A percentile compares a stretch with the other conserved stretches of the same genome.
Conservation (phyloP, 1,284 basidiomycete species). For the Naganishia sp. region DNA sequence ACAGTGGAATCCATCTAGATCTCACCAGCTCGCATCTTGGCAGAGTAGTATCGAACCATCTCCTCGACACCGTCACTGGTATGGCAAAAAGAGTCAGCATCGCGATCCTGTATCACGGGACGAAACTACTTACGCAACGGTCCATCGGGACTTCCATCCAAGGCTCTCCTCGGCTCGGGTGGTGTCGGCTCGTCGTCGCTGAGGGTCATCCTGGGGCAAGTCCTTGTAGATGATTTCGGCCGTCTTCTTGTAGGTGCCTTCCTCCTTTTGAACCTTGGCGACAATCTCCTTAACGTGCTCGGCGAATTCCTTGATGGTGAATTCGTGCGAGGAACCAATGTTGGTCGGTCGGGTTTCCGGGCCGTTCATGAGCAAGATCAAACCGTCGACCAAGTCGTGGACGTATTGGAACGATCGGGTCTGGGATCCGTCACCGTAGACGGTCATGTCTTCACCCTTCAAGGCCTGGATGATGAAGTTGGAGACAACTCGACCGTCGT, state of each 20-base stretch:
- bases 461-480: conserved; percentile 98
- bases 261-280: conserved; percentile 81
- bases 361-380: conserved; percentile 91
- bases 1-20: conserved; percentile 25
- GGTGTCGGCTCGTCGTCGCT: conserved; percentile 88
- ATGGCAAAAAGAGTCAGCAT: background rate
- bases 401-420: conserved; percentile 82
- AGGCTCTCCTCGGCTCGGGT: conserved; percentile 82
- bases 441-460: conserved; percentile 90
- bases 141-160: conserved; percentile 86
- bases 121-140: conserved; percentile 39
- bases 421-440: conserved; percentile 94
- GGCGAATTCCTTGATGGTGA: conserved; percentile 87
- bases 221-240: conserved; percentile 78
- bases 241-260: conserved; percentile 63
- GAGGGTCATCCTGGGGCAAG: conserved; percentile 90
- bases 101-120: conserved; percentile 26
- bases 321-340: conserved; percentile 91
- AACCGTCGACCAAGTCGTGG: conserved; percentile 60
- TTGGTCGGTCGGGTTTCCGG: conserved; percentile 88
- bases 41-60: conserved; percentile 36
- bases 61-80: conserved; percentile 34
- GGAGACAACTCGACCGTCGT: conserved; percentile 94
- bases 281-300: conserved; percentile 84
- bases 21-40: conserved; percentile 36